Base-by-base conservation (phyloP, 116 monocot genomes). In the Papilionanthe hybrid region DNA sequence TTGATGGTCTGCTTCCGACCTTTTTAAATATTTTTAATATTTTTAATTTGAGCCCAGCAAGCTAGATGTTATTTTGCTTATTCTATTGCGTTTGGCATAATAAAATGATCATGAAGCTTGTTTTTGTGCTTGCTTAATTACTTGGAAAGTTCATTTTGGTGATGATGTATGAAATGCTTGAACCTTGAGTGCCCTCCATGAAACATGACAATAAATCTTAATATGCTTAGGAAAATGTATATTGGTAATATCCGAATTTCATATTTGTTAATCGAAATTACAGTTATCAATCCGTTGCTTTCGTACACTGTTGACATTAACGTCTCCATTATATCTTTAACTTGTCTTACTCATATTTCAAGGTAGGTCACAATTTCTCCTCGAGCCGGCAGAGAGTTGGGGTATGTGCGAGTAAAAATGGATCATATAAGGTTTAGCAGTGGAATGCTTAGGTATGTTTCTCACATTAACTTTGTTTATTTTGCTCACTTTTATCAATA, bases 321-420 rank as follows among this genome's bases (percentile, higher is more conserved):
- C 3, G 9, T 68, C 1, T 68, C 7, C 10, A 68, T 30, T 68
- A 30, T 44, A 43, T 73, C 43, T 44, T n/a, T 45, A 73, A 37
- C 22, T 2, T 66, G 9, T 53, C 49, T 84, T 79, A 56, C 55
- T 79, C 42, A 37, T 37, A 37, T 37, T 37, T 37, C 17, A 22
- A 69, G 30, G 30, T 55, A 95, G 95, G 80, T 92, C 11, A 95
- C 90, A 5, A 90, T 95, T 76, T 82, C 95, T 79, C 95, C 95
- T 82, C 85, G 95, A 81, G 90, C 95, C 89, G 95, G 95, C 20
- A 87, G 89, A 83, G 92, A 95, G 79, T 78, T 92, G 83, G 95
- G 95, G 13, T 95, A 95, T 84, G 91, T 89, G 19, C 88, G 91
- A 78, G 87, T 88, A 37, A 95, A 95, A 77, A 95, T 92, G 92